A percentile compares a stretch with the other conserved stretches of the same genome.
phyloP scores from a whole-genome alignment of 805 yeast genomes.

The Lachancea dasiensis region DNA sequence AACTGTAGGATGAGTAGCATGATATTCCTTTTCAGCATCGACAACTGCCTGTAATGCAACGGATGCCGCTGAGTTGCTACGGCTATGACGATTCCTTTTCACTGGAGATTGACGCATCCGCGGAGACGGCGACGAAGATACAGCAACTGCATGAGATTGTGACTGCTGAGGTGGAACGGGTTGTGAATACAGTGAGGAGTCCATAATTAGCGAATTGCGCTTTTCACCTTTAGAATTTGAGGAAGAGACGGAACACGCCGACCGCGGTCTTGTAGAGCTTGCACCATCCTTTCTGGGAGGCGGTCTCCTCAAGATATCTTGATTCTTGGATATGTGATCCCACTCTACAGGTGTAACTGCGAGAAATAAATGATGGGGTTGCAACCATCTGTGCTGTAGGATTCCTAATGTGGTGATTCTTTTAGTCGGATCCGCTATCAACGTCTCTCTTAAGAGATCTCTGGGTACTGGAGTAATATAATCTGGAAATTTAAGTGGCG shows the following conservation, averaged over 20 bases:
- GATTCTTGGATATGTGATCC: constrained; percentile 49
- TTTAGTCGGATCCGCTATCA: constrained; percentile 76
- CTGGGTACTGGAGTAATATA: constrained; percentile 86
- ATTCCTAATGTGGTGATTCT: constrained; percentile 66
- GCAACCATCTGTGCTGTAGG: constrained; percentile 80
- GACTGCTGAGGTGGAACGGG: constrained; percentile 69
- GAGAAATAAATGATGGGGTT: constrained; percentile 76
- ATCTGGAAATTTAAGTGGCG: constrained; percentile 93
- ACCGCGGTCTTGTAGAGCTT: constrained; percentile 23
- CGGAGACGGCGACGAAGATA: constrained; percentile 35
- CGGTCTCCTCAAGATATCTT: constrained; percentile 32
- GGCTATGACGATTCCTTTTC: constrained; percentile 26
- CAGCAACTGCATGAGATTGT: constrained; percentile 51
- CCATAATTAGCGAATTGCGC: constrained; percentile 32
- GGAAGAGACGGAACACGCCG: constrained; percentile 34
- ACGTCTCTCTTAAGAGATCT: constrained; percentile 77
- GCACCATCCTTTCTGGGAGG: constrained; percentile 14
- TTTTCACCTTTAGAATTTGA: constrained; percentile 38
- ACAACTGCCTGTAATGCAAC: constrained; percentile 69
- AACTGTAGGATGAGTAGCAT: constrained; percentile 3
- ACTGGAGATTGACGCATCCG: constrained; percentile 22
- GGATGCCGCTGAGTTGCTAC: constrained; percentile 51
- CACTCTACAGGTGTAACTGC: constrained; percentile 85
- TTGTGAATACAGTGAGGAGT: constrained; percentile 36
- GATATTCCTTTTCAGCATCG: constrained; percentile 43